Evolutionary conservation across 2,329 filamentous ascomycete genomes (phyloP).

Genomic region (Cercospora sesami): DNA sequence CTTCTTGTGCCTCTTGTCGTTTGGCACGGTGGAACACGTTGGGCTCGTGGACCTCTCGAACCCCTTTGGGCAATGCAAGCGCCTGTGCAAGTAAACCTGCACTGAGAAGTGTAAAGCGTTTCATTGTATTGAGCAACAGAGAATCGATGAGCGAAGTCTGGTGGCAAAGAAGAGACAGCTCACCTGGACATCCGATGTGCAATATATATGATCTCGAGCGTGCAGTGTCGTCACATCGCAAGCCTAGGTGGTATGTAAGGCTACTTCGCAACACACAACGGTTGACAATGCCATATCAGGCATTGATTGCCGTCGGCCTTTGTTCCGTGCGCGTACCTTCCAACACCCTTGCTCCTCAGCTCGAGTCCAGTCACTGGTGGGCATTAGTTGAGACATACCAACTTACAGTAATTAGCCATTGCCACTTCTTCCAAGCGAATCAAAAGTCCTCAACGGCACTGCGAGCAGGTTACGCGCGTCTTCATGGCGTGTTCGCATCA

Average conservation of each 20-base stretch:
- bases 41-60: conserved; percentile 6
- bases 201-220: not conserved
- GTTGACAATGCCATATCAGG: not conserved
- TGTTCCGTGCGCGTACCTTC: not conserved
- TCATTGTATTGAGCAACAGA: not conserved
- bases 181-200: not conserved
- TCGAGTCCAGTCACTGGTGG: not conserved
- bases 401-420: not conserved
- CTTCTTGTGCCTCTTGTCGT: conserved; percentile 14
- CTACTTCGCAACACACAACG: not conserved
- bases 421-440: not conserved
- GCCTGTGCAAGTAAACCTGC: conserved; percentile 10
- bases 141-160: not conserved
- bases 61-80: conserved; percentile 4
- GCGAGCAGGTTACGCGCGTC: not conserved
- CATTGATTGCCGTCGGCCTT: not conserved
- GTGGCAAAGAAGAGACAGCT: not conserved
- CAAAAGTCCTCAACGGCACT: not conserved
- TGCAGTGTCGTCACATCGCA: not conserved
- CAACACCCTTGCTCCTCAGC: not conserved
- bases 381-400: not conserved
- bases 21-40: conserved; percentile 9
- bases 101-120: not conserved
- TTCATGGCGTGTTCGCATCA: not conserved
- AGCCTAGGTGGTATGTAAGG: not conserved